Conservation (phyloP, 208 protist genomes). For the Tetramitus jugosus region DNA sequence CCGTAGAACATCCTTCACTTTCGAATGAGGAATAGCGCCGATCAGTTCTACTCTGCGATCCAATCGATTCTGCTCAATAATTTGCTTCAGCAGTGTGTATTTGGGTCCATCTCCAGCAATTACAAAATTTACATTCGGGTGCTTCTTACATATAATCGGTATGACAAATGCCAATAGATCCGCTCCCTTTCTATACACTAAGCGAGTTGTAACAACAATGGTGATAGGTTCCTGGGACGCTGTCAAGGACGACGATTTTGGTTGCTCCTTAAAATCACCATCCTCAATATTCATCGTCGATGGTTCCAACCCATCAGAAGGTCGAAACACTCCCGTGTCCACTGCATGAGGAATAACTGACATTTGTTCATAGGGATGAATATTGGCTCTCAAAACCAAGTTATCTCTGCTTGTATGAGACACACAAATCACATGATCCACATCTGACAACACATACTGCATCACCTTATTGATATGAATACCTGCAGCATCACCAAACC, state of each 20-base stretch:
- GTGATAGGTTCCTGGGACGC: slow-evolving; percentile 46
- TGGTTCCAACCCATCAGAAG: not conserved
- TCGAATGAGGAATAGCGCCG: slow-evolving; percentile 77
- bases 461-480: slow-evolving; percentile 94
- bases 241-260: not conserved
- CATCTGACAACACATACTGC: slow-evolving; percentile 80
- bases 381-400: slow-evolving; percentile 83
- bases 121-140: slow-evolving; percentile 83
- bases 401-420: slow-evolving; percentile 95
- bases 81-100: slow-evolving; percentile 86
- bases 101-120: slow-evolving; percentile 94
- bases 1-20: slow-evolving; percentile 74
- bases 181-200: slow-evolving; percentile 93
- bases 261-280: too few relatives aligned
- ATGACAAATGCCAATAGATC: slow-evolving; percentile 91
- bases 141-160: slow-evolving; percentile 79
- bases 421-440: slow-evolving; percentile 95
- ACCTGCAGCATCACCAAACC: slow-evolving; percentile 83
- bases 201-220: slow-evolving; percentile 86
- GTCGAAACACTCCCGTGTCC: slow-evolving; percentile 71
- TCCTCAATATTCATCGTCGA: too few relatives aligned
- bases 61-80: slow-evolving; percentile 89
- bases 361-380: slow-evolving; percentile 66
- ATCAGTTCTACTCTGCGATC: slow-evolving; percentile 90
- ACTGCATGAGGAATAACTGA: slow-evolving; percentile 97